Conservation (phyloP, 495 filamentous ascomycete species). For the Chaetomium fimeti region DNA sequence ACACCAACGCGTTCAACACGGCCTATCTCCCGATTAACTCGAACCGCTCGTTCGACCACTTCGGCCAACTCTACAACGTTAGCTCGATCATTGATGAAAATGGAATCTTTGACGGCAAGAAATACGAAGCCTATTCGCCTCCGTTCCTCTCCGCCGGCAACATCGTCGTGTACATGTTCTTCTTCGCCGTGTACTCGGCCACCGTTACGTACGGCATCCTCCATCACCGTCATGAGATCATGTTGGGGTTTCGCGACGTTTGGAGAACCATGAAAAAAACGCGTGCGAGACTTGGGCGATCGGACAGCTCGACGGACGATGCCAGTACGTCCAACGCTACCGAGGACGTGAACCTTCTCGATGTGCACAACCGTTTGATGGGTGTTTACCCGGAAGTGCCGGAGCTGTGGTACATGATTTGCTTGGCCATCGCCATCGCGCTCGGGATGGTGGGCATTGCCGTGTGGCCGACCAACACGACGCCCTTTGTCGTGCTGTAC, state of each 20-base stretch:
- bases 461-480: slow-evolving; percentile 43
- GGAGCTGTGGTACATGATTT: slow-evolving; percentile 46
- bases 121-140: slow-evolving; percentile 44
- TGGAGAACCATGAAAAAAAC: slow-evolving; percentile 32
- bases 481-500: slow-evolving; percentile 43
- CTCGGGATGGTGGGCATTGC: slow-evolving; percentile 42
- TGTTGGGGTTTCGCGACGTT: slow-evolving; percentile 37
- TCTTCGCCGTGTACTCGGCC: slow-evolving; percentile 44
- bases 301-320: not conserved
- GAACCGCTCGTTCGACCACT: slow-evolving; percentile 43
- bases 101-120: slow-evolving; percentile 39
- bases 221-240: slow-evolving; percentile 45
- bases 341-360: slow-evolving; percentile 31
- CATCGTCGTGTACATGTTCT: slow-evolving; percentile 40
- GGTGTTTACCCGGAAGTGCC: slow-evolving; percentile 41
- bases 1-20: slow-evolving; percentile 42
- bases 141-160: slow-evolving; percentile 41
- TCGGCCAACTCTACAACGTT: slow-evolving; percentile 41
- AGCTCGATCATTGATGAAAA: slow-evolving; percentile 35
- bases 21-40: slow-evolving; percentile 43
- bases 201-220: slow-evolving; percentile 41
- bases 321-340: slow-evolving; percentile 11
- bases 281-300: slow-evolving; percentile 10
- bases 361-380: slow-evolving; percentile 46
- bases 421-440: slow-evolving; percentile 35